phyloP scores from a whole-genome alignment of 306 rosid genomes.

The Cucurbita argyrosperma region DNA sequence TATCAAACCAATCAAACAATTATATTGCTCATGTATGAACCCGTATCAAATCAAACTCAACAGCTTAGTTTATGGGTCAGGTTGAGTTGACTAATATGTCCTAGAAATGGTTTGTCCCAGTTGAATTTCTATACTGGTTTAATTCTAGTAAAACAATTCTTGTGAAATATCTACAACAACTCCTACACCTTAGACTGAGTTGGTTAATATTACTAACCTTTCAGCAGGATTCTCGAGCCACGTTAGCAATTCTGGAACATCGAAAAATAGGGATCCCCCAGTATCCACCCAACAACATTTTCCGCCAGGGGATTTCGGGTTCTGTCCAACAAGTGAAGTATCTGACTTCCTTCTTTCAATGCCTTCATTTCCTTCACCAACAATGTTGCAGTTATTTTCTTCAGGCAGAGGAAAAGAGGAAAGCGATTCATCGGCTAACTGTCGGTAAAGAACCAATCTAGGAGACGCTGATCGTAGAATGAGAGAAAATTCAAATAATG shows the following conservation, averaged over 20 bases:
- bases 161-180: neutral
- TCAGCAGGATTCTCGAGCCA: conserved; percentile 42
- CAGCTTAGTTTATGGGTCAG: neutral
- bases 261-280: conserved; percentile 50
- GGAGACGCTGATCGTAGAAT: conserved; percentile 83
- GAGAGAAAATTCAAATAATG: conserved; percentile 70
- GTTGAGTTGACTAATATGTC: neutral
- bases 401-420: conserved; percentile 62
- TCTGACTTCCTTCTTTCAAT: conserved; percentile 23
- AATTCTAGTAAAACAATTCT: neutral
- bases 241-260: conserved; percentile 29
- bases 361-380: conserved; percentile 13
- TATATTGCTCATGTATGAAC: neutral
- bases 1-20: neutral
- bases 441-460: conserved; percentile 62
- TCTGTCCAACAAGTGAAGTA: conserved; percentile 26
- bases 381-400: conserved; percentile 26
- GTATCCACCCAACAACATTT: conserved; percentile 90
- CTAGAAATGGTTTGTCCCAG: neutral
- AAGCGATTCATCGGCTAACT: conserved; percentile 65
- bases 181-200: neutral
- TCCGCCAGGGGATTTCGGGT: conserved; percentile 36
- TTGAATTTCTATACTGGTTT: neutral
- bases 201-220: conserved; percentile 27
- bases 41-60: neutral